Conservation (phyloP, 2,329 filamentous ascomycete species). For the Setomelanomma holmii region DNA sequence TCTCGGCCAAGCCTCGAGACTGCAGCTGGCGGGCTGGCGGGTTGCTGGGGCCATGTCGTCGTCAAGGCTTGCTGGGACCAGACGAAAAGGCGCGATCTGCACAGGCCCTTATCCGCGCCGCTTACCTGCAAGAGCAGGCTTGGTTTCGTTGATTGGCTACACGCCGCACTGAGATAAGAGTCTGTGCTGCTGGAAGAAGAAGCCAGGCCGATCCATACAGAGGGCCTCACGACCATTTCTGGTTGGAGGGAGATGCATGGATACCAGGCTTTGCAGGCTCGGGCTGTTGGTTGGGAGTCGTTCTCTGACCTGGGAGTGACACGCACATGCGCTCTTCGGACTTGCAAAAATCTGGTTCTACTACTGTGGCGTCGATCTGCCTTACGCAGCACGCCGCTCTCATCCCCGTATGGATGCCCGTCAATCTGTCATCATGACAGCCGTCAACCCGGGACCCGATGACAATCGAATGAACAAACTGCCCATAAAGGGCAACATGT, state of each 20-base stretch:
- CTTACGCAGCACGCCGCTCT: not conserved
- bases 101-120: conserved; percentile 16
- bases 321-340: not conserved
- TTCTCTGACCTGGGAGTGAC: not conserved
- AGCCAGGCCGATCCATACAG: conserved; percentile 17
- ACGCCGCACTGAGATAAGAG: conserved; percentile 21
- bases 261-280: conserved; percentile 1
- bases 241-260: conserved; percentile 3
- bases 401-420: not conserved
- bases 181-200: conserved; percentile 9
- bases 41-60: conserved; percentile 2
- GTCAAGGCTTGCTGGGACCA: conserved; percentile 7
- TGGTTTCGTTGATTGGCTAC: conserved; percentile 14
- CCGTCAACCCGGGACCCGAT: conserved; percentile 3
- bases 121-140: conserved; percentile 5
- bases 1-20: conserved; percentile 27
- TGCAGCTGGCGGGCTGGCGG: conserved; percentile 2
- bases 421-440: conserved; percentile 19
- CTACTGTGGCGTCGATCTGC: not conserved
- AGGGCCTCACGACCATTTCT: not conserved
- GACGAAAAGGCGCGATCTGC: conserved; percentile 17
- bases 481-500: not conserved
- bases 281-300: conserved; percentile 4
- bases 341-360: not conserved
- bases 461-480: not conserved